Evolutionary conservation across 2,329 filamentous ascomycete genomes (phyloP).

Genomic region (Ilyonectria robusta): DNA sequence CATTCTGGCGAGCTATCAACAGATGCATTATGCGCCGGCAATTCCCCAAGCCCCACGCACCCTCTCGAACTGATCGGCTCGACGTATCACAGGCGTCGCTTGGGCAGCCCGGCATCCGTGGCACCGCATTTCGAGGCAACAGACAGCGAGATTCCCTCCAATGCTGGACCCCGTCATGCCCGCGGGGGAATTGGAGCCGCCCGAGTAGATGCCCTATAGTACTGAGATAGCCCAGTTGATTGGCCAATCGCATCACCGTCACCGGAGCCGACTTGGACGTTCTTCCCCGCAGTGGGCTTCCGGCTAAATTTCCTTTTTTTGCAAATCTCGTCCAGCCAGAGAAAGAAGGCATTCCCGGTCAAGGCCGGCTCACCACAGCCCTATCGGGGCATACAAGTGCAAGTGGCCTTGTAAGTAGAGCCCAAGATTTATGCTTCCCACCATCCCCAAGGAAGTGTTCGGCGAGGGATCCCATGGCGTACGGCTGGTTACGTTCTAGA

Average conservation of each 20-base stretch:
- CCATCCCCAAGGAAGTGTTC: neutral
- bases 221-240: neutral
- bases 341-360: neutral
- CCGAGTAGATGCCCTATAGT: too few species aligned
- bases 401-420: neutral
- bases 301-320: too few species aligned
- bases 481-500: neutral
- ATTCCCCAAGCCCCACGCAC: neutral
- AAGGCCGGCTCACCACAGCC: conserved; percentile 11
- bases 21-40: neutral
- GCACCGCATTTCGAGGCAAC: neutral
- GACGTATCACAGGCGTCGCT: too few species aligned
- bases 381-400: conserved; percentile 12
- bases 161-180: neutral
- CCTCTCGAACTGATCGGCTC: too few species aligned
- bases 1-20: neutral
- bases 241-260: conserved; percentile 23
- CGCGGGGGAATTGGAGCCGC: neutral
- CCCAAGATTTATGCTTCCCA: too few species aligned
- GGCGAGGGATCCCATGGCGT: neutral
- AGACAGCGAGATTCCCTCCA: neutral
- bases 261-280: conserved; percentile 5
- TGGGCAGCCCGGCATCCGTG: too few species aligned
- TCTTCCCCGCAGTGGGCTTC: conserved; percentile 13
- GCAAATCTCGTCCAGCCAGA: too few species aligned